Evolutionary conservation across 768 basidiomycete species (phyloP), one percentile per base, ranked within the genome.

Genomic region (Candolleomyces efflorescens): DNA sequence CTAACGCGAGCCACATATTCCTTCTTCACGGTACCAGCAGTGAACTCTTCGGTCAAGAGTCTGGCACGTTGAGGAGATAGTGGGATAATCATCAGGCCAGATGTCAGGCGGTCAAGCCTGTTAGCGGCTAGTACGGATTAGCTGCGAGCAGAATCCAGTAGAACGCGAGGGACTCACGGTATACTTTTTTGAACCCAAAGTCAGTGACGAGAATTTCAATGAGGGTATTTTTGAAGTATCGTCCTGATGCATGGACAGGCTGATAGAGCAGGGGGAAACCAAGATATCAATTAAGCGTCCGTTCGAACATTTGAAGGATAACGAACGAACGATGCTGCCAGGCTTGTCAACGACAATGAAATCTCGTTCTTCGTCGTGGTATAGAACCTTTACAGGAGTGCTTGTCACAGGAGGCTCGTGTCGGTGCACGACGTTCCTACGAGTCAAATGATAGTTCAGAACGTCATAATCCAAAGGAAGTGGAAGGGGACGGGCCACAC

Each of bases 291-390:
- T 62, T 46, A 61, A 62, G 63, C 44, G 32, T 46, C 53, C 38
- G 43, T 36, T 41, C 5, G 50, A 38, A 43, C 20, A 24, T 24
- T 36, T 17, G 20, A 17, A 51, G 46, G 52, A n/a, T 46, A 62
- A 65, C 60, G 67, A 62, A 84, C 94, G 73, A 70, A 97, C 95
- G 68, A 98, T 92, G 68, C 90, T 91, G 36, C 96, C 96, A 2
- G 96, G 96, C 77, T 99, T 99, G 67, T 98, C 89, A 26, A 99
- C 89, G 13, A 98, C 90, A 37, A 98, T 83, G 60, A 96, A 94
- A 61, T 88, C 82, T 22, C 87, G 84, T 62, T 91, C 84, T 13
- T 76, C 77, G 68, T 98, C 93, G 57, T 87, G 84, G 52, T 86
- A 78, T 3, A 98, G 71, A 38, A 98, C 79, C 61, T 86, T 83